Evolutionary conservation across 768 basidiomycete species (phyloP), one percentile per base, ranked within the genome.

Genomic region (Russula sp.): DNA sequence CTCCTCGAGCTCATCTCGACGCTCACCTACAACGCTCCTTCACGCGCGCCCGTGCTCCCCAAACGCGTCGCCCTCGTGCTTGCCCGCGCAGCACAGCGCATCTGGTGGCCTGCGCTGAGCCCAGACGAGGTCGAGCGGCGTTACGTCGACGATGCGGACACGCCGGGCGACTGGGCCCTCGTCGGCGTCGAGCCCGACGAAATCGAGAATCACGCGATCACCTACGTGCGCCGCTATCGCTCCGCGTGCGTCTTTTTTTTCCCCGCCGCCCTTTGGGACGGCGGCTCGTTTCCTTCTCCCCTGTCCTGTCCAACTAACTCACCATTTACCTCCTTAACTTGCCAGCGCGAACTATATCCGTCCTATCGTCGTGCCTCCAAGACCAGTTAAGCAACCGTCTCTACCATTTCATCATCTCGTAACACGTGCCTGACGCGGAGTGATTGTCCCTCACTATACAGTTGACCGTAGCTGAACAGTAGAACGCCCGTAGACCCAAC

Each of bases 121-220:
- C 91, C 94, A 1, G 96, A 99, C 73, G 94, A 97, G 74, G 87
- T 99, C 22, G 82, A 84, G 70, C 80, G 97, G 70, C 84, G 92
- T 63, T 97, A 84, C 73, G 84, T 98, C 68, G 82, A 94, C 75
- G 95, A 98, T 74, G 78, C 78, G 42, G 81, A 85, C 61, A 82
- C 78, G 62, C 80, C 78, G 20, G 91, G 91, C 27, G 88, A 88
- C 72, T 98, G 94, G 94, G 85, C 85, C 68, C 81, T 82, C 51
- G 79, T 97, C 64, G 89, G 90, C 27, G 84, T 98, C 61, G 76
- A 76, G 34, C 95, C 95, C 34, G 84, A 89, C 61, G 86, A 88
- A 70, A 82, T 98, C 65, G 95, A 98, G 77, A 80, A 83, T 58
- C 85, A 91, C 65, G 96, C 95, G 22, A 89, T 98, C 76, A 85